Evolutionary conservation across 306 rosid species (phyloP), one percentile per base, ranked within the genome.

Genomic region (Sindora glabra): DNA sequence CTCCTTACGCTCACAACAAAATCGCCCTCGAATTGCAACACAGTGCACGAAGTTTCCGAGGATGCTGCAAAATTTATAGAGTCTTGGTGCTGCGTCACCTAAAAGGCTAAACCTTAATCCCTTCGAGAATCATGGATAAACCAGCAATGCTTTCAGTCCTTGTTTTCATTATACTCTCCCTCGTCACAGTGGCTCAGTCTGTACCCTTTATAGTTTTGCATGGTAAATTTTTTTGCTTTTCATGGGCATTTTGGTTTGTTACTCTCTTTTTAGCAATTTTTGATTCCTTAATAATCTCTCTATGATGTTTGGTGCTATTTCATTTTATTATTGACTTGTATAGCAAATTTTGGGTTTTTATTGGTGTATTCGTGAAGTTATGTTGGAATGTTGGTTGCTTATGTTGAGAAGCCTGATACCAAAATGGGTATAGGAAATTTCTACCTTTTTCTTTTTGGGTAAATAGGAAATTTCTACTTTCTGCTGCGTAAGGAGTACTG

Each of bases 151-250:
- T 30, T 18, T 2, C 44, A 27, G 2, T 54, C 37, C 6, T 68
- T 65, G 16, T 62, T 26, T 24, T 77, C 62, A 9, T 50, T 48
- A 15, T 56, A 48, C 36, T 77, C 12, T 23, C 62, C 26, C 24
- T 68, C 63, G 21, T 70, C 62, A 41, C 77, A n/a, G 56, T 64
- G 10, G 10, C 72, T 12, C 70, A 37, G 33, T 52, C 87, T 56
- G 36, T 84, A 67, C 90, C 90, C 27, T 84, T 84, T 73, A 27
- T 81, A 16, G 85, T 84, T 53, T 61, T 84, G n/a, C 90, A 73
- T 27, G 90, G 87, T 84, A 58, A 55, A 15, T 34, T 6, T 49
- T 59, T 17, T 27, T 10, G 23, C 36, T 13, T 24, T 13, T 51
- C 19, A 12, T 12, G 17, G 14, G 29, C 10, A 17, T 16, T 19